Percentiles rank a stretch among this genome's conserved stretches.
Evolutionary conservation across 2,329 filamentous ascomycete species (phyloP).

Genomic region (Colletotrichum sp.): DNA sequence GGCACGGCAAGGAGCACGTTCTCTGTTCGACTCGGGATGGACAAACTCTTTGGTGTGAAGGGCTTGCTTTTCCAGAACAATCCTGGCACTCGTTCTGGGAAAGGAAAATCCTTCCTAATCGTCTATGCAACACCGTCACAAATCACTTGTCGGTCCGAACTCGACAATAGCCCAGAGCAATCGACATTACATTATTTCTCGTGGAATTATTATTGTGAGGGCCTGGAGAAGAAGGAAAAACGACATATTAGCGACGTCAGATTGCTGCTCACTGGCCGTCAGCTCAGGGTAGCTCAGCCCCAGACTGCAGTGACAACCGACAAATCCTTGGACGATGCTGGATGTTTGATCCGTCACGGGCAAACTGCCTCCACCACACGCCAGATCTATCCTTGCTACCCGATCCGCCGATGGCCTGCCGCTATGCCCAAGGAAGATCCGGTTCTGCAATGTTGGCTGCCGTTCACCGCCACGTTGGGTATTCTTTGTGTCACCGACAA

Average conservation of each 20-base stretch:
- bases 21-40: constrained; percentile 12
- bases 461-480: constrained; percentile 25
- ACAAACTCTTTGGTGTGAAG: constrained; percentile 3
- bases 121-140: not conserved
- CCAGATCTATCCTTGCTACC: constrained; percentile 22
- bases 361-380: constrained; percentile 9
- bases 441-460: constrained; percentile 17
- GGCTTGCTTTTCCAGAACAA: constrained; percentile 8
- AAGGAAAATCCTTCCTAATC: not conserved
- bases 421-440: constrained; percentile 19
- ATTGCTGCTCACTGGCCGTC: not conserved
- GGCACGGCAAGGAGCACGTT: constrained; percentile 6
- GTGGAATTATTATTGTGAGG: not conserved
- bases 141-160: constrained; percentile 2
- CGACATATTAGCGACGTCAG: not conserved
- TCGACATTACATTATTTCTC: not conserved
- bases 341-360: not conserved
- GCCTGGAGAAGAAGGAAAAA: not conserved
- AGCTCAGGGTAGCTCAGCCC: not conserved
- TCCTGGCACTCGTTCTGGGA: not conserved
- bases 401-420: constrained; percentile 12
- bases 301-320: not conserved
- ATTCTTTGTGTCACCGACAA: constrained; percentile 23
- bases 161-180: not conserved
- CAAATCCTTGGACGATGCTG: not conserved